phyloP scores from a whole-genome alignment of 2,329 filamentous ascomycete genomes.

The Spiromastix sp. region DNA sequence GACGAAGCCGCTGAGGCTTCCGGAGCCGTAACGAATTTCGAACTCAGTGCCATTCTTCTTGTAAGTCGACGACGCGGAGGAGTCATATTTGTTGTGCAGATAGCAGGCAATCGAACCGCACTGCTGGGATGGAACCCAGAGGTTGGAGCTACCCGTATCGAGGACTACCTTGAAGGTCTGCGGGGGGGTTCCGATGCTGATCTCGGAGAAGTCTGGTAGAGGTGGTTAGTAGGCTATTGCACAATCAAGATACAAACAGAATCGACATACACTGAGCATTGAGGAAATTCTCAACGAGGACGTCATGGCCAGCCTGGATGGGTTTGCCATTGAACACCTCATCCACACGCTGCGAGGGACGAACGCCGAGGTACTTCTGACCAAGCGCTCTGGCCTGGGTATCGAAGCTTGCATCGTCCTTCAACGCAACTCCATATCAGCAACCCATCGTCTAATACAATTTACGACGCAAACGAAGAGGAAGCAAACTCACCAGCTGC shows the following conservation, averaged over 20 bases:
- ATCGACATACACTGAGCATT: conserved; percentile 83
- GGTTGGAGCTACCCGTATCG: conserved; percentile 96
- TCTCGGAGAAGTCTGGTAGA: conserved; percentile 82
- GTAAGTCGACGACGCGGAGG: conserved; percentile 76
- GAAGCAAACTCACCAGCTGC: conserved; percentile 62
- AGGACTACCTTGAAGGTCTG: conserved; percentile 98
- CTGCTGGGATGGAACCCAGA: conserved; percentile 88
- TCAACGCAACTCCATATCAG: conserved; percentile 1
- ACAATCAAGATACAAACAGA: not conserved
- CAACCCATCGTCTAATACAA: not conserved
- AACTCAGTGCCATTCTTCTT: conserved; percentile 89
- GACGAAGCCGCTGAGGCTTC: conserved; percentile 84
- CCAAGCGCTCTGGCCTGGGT: conserved; percentile 71
- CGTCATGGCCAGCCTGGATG: conserved; percentile 58
- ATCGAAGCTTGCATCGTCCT: conserved; percentile 71
- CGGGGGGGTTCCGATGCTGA: conserved; percentile 80
- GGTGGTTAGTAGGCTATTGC: conserved; percentile 4
- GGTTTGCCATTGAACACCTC: conserved; percentile 69
- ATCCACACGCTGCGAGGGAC: conserved; percentile 58
- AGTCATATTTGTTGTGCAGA: conserved; percentile 94
- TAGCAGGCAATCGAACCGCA: conserved; percentile 97
- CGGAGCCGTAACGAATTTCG: conserved; percentile 91
- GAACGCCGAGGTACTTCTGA: conserved; percentile 91
- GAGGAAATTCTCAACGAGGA: conserved; percentile 93
- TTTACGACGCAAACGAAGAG: not conserved